Conservation (phyloP, 2,329 filamentous ascomycete genomes). For the Fusarium agapanthi region DNA sequence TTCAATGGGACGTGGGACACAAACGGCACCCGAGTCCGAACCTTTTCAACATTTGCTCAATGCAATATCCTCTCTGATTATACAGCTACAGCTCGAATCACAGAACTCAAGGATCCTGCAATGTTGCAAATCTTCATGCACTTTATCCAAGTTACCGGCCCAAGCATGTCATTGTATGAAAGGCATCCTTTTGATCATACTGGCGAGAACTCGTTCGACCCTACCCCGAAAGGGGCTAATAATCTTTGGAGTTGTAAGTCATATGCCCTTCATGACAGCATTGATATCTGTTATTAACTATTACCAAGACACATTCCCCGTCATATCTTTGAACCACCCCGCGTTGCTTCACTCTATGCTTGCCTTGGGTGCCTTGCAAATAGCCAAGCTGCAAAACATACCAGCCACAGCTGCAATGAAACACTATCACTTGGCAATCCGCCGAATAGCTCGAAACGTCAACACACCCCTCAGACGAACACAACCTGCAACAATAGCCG, state of each 20-base stretch:
- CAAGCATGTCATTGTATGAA: constrained; percentile 87
- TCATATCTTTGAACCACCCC: constrained; percentile 84
- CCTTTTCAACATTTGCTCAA: constrained; percentile 59
- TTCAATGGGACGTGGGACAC: constrained; percentile 43
- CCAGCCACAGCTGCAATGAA: constrained; percentile 84
- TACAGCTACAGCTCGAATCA: constrained; percentile 69
- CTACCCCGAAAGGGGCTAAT: constrained; percentile 70
- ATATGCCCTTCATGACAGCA: not conserved
- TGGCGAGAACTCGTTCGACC: constrained; percentile 62
- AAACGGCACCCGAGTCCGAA: constrained; percentile 56
- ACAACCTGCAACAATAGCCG: constrained; percentile 84
- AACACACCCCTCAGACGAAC: constrained; percentile 73
- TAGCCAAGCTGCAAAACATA: constrained; percentile 79
- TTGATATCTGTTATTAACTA: constrained; percentile 31
- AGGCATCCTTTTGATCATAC: constrained; percentile 79
- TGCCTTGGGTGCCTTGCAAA: constrained; percentile 85
- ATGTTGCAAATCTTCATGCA: constrained; percentile 89
- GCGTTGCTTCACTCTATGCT: constrained; percentile 90
- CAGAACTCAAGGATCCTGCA: constrained; percentile 81
- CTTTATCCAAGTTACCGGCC: constrained; percentile 89
- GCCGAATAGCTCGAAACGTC: constrained; percentile 80
- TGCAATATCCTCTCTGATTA: constrained; percentile 70
- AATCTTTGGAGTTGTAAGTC: constrained; percentile 70
- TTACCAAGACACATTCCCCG: constrained; percentile 75
- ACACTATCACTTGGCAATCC: constrained; percentile 88